Evolutionary conservation across 345 rosid species (phyloP), one percentile per base, ranked within the genome.

Genomic region (Stellera chamaejasme): DNA sequence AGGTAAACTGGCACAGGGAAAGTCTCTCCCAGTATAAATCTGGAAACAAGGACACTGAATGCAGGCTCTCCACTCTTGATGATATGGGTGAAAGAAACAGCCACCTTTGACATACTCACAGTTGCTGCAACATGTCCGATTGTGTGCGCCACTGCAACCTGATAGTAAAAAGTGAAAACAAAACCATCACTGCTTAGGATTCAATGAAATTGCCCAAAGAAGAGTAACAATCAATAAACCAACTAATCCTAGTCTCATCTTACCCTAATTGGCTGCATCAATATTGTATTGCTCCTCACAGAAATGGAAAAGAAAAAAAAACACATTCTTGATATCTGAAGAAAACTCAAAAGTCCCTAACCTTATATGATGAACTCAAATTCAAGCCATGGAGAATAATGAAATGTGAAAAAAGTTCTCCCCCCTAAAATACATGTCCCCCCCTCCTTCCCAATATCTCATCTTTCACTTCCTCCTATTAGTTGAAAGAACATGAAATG

Each of bases 111-210:
- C 97, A 93, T 93, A 58, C 99, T 93, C 72, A 93, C 99, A 0
- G 99, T 93, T 46, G 97, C 99, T 27, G 99, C 99, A 53, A 93
- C 99, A 74, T 93, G 99, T 68, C 97, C 99, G 60, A 93, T 89
- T 55, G 99, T 87, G 54, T 93, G 99, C 14, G 99, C 99, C 75
- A 93, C 91, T 45, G 97, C 99, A 77, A 93, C 99, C 99, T 93
- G 50, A 10, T 43, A 2, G 23, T 19, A 19, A 19, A 19, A 19
- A 19, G 23, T 19, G 23, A 50, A 66, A 50, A 56, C 55, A 63
- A 62, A 45, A 48, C 11, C 19, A 39, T 10, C 11, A 60, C 62
- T 44, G 55, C 61, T 28, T 26, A 16, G 52, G 64, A 46, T 58
- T 62, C 50, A 64, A 54, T 49, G 11, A 27, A 61, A 19, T 27